Base-by-base conservation (phyloP, 1,284 basidiomycete species). In the Agroathelia rolfsii region DNA sequence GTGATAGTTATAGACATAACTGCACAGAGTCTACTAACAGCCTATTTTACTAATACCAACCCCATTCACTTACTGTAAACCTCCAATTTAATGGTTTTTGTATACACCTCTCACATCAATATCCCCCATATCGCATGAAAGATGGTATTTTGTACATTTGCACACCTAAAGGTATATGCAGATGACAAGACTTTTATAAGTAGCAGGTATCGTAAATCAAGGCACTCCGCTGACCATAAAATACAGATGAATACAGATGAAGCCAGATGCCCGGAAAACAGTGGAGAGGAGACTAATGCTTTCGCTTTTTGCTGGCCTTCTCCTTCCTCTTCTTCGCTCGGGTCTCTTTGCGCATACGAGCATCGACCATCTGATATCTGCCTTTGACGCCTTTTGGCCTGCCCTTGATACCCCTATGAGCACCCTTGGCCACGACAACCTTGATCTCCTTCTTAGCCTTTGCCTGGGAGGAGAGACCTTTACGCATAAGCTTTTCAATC, bases 331-430 rank as follows among this genome's bases (percentile, higher is more conserved):
- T 85, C 50, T 72, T 70, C 2, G 79, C 79, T 13, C 79, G 73
- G 21, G 80, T 52, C 71, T 87, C 83, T 70, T 87, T 87, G 55
- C 66, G 83, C 79, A 84, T 84, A 41, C 85, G 62, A 2, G 81
- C 58, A 51, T 96, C 92, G 6, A 95, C 87, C 87, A 96, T 96
- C 38, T 78, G 62, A 53, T 93, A 94, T 34, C 81, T 70, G 22
- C 87, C 95, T 64, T 95, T 97, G 39, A 96, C 82, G 43, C 95
- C 95, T 58, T 85, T 95, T 13, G 95, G 95, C 38, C 95, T 64
- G 6, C 95, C 95, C 63, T 93, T 85, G 45, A 93, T 55, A 35
- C 88, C 95, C 49, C 76, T 86, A 56, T 95, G 86, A 12, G 72
- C 66, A 32, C 95, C 95, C 48, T 82, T 87, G 8, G 94, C 95